Evolutionary conservation across 331 rosid genomes (phyloP), one percentile per base, ranked within the genome.

Genomic region (Rosa hybrid): DNA sequence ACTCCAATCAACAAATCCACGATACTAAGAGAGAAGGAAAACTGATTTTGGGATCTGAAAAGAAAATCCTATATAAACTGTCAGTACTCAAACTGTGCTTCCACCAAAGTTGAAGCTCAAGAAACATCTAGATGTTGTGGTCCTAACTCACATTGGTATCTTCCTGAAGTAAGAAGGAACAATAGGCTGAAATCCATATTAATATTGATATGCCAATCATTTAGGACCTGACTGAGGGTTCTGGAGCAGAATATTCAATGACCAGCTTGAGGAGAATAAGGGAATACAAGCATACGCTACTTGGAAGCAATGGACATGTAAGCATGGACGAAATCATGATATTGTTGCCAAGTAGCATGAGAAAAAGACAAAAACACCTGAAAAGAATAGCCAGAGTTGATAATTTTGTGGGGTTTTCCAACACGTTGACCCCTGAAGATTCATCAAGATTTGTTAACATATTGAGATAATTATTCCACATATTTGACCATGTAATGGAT

Each of bases 401-500:
- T 50, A 23, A 59, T 18, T 10, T 18, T 18, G 12, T 17, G 4
- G 23, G 17, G 10, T 68, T 41, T 34, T 18, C 6, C 13, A 41
- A 18, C 51, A 45, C 1, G 12, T 45, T 23, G 39, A 71, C 21
- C 74, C 71, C 27, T 13, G 13, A 38, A 46, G 57, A 41, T 23
- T 16, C 68, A 68, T 71, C 38, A 50, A 30, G 67, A 42, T 11
- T 12, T 53, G 30, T 59, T 8, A 23, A 8, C 65, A 59, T 46
- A 48, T 3, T 65, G 42, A 50, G 41, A 50, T 68, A 49, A 78
- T 21, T 41, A 9, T 68, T 30, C 56, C 39, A 23, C 48, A 20
- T 14, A 68, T 14, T 3, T 41, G 68, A 81, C 69, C 48, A 16
- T 7, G 16, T 64, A 9, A 80, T 73, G 78, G 83, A 80, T 46